phyloP scores from a whole-genome alignment of 192 early-diverging fungal species.

The Coemansia erecta region DNA sequence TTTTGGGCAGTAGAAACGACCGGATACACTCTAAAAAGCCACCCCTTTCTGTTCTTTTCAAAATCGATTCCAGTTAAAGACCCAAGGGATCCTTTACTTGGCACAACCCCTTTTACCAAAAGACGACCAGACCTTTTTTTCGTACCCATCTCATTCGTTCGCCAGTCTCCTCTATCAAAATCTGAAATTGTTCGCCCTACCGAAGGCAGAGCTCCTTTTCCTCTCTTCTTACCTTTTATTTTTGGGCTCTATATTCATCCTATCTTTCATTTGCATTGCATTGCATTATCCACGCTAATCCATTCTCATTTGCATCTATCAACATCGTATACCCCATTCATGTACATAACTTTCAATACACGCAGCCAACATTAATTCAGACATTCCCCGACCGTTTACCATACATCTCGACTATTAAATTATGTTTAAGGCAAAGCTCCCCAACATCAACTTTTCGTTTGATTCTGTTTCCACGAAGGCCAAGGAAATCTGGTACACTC shows the following conservation, averaged over 20 bases:
- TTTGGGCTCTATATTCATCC: background rate
- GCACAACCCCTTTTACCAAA: too few species aligned
- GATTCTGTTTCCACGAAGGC: background rate
- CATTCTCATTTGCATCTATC: background rate
- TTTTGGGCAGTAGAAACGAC: too few species aligned
- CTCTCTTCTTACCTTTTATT: too few species aligned
- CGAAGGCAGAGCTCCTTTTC: too few species aligned
- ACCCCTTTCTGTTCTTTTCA: too few species aligned
- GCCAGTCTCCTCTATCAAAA: conserved; percentile 2
- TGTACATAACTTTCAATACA: background rate
- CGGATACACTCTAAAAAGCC: background rate
- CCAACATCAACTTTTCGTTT: background rate
- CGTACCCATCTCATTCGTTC: background rate
- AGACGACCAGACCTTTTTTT: too few species aligned
- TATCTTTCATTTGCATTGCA: background rate
- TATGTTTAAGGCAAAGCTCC: background rate
- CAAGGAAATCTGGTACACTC: conserved; percentile 7
- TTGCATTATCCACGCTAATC: background rate
- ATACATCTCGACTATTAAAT: background rate
- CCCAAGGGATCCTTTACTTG: too few species aligned
- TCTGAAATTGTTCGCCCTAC: too few species aligned
- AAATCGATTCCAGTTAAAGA: too few species aligned
- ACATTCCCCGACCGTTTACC: background rate
- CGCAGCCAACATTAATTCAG: background rate
- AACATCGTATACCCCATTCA: background rate